A percentile compares a stretch with the other conserved stretches of the same genome.
Conservation (phyloP, 2,329 filamentous ascomycete genomes). For the Paecilomyces sp. region DNA sequence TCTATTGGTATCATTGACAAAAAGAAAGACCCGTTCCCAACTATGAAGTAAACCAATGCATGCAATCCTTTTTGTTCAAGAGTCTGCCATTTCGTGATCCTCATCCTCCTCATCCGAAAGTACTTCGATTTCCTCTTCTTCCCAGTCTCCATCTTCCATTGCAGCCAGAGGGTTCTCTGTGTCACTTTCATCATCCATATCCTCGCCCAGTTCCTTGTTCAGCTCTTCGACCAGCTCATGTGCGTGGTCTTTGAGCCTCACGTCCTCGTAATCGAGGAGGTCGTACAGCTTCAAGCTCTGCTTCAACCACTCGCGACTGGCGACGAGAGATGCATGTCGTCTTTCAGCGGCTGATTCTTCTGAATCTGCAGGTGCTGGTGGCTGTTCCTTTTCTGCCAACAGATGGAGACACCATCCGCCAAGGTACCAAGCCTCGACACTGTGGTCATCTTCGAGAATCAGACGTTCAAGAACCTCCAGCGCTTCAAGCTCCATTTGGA, state of each 20-base stretch:
- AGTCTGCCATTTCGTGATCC: conserved; percentile 49
- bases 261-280: conserved; percentile 64
- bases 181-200: conserved; percentile 49
- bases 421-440: conserved; percentile 94
- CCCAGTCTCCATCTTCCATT: conserved; percentile 45
- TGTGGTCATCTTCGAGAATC: conserved; percentile 82
- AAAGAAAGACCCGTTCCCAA: not conserved
- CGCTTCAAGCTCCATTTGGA: conserved; percentile 76
- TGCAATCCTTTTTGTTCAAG: conserved; percentile 24
- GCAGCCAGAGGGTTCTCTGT: conserved; percentile 47
- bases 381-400: conserved; percentile 42
- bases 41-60: conserved; percentile 10
- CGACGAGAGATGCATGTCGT: conserved; percentile 59
- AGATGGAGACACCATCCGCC: conserved; percentile 90
- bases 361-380: conserved; percentile 25
- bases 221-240: conserved; percentile 45
- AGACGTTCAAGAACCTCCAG: conserved; percentile 78
- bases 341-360: conserved; percentile 39
- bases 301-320: conserved; percentile 74
- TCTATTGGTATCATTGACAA: conserved; percentile 23
- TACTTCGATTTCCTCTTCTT: conserved; percentile 51
- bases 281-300: conserved; percentile 75
- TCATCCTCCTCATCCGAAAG: conserved; percentile 35
- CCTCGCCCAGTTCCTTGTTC: conserved; percentile 57
- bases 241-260: conserved; percentile 37